These are phyloP conservation scores for Leccinum fallax DNA, from an alignment of 1,284 basidiomycete species.

Conservation along the genomic window DNA sequence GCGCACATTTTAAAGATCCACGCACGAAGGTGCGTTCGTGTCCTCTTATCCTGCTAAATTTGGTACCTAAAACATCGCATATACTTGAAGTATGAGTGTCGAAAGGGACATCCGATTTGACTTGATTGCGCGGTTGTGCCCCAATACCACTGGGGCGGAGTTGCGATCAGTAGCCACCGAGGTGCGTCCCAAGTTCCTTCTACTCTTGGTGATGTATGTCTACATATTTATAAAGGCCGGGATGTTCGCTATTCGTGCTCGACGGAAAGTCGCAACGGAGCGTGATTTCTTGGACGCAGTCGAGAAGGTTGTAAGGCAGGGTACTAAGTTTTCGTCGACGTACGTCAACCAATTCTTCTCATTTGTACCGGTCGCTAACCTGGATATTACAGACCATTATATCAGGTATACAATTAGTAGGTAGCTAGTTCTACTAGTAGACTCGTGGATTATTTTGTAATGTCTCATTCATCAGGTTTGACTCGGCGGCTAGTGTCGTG, in stretches of 20 bases:
- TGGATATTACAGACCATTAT: conserved; percentile 52
- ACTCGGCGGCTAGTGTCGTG: background rate
- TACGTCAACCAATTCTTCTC: conserved; percentile 14
- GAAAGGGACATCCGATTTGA: conserved; percentile 98
- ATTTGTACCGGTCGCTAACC: conserved; percentile 13
- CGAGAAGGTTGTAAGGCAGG: conserved; percentile 97
- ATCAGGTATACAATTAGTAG: conserved; percentile 74
- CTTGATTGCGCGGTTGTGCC: conserved; percentile 95
- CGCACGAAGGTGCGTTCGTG: conserved; percentile 69
- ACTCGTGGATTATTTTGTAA: conserved; percentile 18
- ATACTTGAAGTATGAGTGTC: conserved; percentile 83
- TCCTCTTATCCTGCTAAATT: background rate
- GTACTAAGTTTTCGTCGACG: conserved; percentile 86
- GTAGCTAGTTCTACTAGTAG: conserved; percentile 4
- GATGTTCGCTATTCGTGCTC: conserved; percentile 98
- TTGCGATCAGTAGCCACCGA: conserved; percentile 96
- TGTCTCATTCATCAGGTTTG: background rate
- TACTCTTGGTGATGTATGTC: background rate
- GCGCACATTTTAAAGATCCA: conserved; percentile 98
- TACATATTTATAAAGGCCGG: conserved; percentile 66
- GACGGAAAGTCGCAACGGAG: conserved; percentile 97
- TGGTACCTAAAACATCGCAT: conserved; percentile 4
- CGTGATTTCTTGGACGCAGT: conserved; percentile 98
- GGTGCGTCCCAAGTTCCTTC: conserved; percentile 45
- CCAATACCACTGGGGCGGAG: conserved; percentile 98